Base-by-base conservation (phyloP, 306 rosid genomes). In the Luffa aegyptiaca region DNA sequence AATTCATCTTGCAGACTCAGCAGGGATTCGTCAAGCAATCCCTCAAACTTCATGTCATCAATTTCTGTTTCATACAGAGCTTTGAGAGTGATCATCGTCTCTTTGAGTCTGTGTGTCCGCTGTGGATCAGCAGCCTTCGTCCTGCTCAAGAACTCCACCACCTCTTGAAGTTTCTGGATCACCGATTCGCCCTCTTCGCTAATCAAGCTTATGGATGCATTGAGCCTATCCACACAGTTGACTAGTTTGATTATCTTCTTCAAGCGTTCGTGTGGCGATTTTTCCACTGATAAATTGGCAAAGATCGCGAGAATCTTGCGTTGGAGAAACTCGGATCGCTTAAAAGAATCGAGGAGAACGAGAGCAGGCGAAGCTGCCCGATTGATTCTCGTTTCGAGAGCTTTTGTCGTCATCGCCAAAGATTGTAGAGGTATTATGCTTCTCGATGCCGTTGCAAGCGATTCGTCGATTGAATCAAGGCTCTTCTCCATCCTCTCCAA, bases 61-160 rank as follows among this genome's bases (percentile, higher is more conserved):
- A 94, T 90, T 84, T 92, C 97, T 0, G 89, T 86, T 56, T 89
- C 98, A 55, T 94, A 92, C 7, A 94, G 73, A 26, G 89, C 92
- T 80, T 88, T 94, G 12, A 92, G 86, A 33, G 97, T 87, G 37
- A 81, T 35, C 70, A 92, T 65, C 36, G 98, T 92, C 85, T 94
- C 96, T 79, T 88, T 86, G 68, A 94, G 45, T 80, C 96, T 85
- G 10, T 65, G 79, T 3, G 88, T 85, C 81, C 97, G 82, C 20
- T 82, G 59, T 36, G 81, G 86, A 82, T 92, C 94, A 0, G 93
- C 90, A 1, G 97, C 94, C 84, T 90, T 94, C 14, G 97, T 92
- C 72, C 97, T 74, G 88, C 98, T 90, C 82, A 94, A 79, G 66
- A 90, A 94, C 86, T 94, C 98, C 55, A 94, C 98, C 75, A 92